A percentile compares a stretch with the other conserved stretches of the same genome.
phyloP scores from a whole-genome alignment of 331 rosid species.

The Rhamnella rubrinervis region DNA sequence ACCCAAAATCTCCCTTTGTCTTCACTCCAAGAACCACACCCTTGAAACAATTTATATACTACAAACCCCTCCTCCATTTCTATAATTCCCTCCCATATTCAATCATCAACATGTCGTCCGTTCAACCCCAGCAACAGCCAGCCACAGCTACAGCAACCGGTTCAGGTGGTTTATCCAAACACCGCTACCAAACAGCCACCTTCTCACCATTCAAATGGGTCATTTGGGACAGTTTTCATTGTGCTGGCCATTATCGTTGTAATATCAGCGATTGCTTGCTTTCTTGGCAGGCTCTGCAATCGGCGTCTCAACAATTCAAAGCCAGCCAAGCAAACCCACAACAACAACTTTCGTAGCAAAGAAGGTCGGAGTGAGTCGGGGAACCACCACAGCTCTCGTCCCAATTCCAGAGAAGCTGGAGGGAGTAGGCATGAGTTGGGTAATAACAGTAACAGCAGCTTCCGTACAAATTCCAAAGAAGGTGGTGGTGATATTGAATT shows the following conservation, averaged over 20 bases:
- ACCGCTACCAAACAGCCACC: slow-evolving; percentile 38
- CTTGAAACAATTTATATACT: slow-evolving; percentile 21
- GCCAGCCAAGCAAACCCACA: slow-evolving; percentile 19
- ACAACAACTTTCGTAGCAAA: slow-evolving; percentile 21
- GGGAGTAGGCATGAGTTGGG: neutral
- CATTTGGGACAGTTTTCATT: slow-evolving; percentile 80
- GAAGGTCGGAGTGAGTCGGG: neutral
- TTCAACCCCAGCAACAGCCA: slow-evolving; percentile 43
- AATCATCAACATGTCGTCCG: slow-evolving; percentile 42
- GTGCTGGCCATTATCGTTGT: slow-evolving; percentile 76
- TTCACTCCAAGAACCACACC: slow-evolving; percentile 60
- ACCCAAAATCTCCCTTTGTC: slow-evolving; percentile 37
- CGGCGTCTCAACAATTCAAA: slow-evolving; percentile 34
- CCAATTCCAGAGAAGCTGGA: neutral
- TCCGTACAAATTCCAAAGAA: slow-evolving; percentile 33
- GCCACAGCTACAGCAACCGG: slow-evolving; percentile 47
- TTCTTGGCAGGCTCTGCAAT: slow-evolving; percentile 75
- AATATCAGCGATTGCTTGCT: slow-evolving; percentile 69
- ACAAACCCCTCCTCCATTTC: slow-evolving; percentile 4
- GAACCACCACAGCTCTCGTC: neutral
- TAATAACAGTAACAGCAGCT: neutral
- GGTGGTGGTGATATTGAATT: slow-evolving; percentile 12
- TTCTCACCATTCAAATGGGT: slow-evolving; percentile 69
- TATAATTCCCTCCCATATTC: slow-evolving; percentile 6
- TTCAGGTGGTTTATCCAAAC: slow-evolving; percentile 55